These are phyloP conservation scores for Effrenium voratum DNA, from an alignment of 73 alveolate species.

Conservation along the genomic window DNA sequence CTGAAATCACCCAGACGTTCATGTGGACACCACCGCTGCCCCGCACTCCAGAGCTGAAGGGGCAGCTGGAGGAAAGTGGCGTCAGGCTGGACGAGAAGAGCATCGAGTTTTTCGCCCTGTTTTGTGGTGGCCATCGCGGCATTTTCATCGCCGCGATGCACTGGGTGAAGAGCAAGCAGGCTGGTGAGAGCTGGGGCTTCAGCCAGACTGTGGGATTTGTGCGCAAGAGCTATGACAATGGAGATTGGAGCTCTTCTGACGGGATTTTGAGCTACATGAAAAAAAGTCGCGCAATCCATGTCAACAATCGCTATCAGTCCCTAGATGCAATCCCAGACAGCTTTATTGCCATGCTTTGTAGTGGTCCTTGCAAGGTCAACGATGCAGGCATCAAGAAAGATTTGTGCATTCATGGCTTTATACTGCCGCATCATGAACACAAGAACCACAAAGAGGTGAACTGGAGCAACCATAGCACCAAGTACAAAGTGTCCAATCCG, in stretches of 20 bases:
- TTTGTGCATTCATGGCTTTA: neutral
- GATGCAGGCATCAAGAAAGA: neutral
- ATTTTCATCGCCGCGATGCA: neutral
- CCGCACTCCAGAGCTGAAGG: neutral
- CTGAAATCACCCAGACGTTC: constrained; percentile 14
- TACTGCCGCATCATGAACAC: neutral
- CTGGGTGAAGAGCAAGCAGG: neutral
- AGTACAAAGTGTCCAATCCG: neutral
- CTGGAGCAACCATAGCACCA: neutral
- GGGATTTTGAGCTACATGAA: neutral
- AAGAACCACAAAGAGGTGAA: neutral
- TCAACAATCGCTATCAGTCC: neutral
- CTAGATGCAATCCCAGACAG: neutral
- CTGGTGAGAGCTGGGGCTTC: neutral
- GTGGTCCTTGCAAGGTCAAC: neutral
- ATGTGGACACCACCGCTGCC: neutral
- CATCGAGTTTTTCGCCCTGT: neutral
- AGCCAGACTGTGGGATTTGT: neutral
- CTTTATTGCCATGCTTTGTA: neutral
- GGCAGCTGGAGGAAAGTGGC: neutral
- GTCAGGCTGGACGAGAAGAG: neutral
- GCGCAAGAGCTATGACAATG: neutral
- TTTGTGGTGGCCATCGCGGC: neutral
- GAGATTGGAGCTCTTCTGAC: neutral
- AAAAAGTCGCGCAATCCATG: neutral